Evolutionary conservation across 148 eudicot genomes (phyloP).

Genomic region (Tetragonia tetragonoides): DNA sequence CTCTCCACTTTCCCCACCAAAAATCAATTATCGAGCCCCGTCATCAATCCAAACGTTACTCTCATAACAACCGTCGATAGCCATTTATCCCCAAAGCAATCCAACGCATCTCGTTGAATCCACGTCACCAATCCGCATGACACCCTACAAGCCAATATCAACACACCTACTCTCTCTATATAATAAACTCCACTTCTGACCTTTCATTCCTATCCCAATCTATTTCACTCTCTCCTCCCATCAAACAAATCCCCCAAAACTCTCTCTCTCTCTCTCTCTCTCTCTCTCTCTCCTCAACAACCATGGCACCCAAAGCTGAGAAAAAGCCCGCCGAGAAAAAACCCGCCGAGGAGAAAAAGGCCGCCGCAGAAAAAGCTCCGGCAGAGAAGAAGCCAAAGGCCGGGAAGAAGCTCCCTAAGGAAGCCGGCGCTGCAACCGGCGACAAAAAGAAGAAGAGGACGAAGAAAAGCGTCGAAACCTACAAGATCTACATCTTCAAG

Average conservation of each 20-base stretch:
- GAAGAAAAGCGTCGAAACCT: constrained; percentile 59
- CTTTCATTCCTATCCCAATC: background rate
- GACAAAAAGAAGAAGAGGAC: constrained; percentile 62
- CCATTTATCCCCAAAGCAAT: too few relatives aligned
- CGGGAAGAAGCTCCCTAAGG: constrained; percentile 57
- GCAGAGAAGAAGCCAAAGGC: constrained; percentile 60
- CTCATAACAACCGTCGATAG: too few relatives aligned
- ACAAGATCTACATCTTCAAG: constrained; percentile 72
- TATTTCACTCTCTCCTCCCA: background rate
- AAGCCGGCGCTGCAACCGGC: constrained; percentile 38
- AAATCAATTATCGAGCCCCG: too few relatives aligned
- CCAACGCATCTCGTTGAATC: background rate
- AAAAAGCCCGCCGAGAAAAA: constrained; percentile 35
- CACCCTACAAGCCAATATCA: constrained; percentile 1
- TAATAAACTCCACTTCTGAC: background rate
- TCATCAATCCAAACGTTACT: too few relatives aligned
- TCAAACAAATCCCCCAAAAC: background rate
- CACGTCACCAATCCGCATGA: constrained; percentile 28
- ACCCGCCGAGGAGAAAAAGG: constrained; percentile 40
- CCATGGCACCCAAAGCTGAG: constrained; percentile 46
- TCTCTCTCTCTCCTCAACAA: background rate
- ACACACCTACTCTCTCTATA: background rate
- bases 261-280: background rate
- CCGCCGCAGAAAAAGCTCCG: constrained; percentile 36
- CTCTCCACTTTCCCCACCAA: too few relatives aligned